phyloP scores from a whole-genome alignment of 305 asterid genomes.

The Ajuga reptans region DNA sequence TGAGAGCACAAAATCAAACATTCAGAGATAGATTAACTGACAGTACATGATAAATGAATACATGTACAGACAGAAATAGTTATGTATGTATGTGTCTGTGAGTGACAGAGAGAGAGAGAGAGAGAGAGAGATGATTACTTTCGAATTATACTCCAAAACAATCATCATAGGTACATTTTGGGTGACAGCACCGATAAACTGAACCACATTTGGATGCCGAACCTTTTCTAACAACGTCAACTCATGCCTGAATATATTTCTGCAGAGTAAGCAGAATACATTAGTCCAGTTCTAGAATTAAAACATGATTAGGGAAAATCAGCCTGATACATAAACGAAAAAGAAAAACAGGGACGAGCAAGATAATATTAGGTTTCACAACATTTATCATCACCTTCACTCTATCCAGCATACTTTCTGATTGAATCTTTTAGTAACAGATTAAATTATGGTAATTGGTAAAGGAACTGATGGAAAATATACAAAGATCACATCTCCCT shows the following conservation, averaged over 20 bases:
- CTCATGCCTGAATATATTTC: constrained; percentile 85
- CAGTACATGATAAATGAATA: background rate
- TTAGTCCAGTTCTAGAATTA: constrained; percentile 22
- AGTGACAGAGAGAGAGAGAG: background rate
- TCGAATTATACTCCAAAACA: constrained; percentile 69
- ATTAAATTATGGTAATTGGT: background rate
- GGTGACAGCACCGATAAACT: constrained; percentile 97
- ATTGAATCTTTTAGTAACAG: background rate
- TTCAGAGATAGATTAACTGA: background rate
- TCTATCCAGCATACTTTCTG: constrained; percentile 3
- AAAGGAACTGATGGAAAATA: constrained; percentile 1
- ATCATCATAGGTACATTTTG: constrained; percentile 98
- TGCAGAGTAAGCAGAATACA: constrained; percentile 30
- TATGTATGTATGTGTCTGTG: background rate
- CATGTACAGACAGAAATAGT: background rate
- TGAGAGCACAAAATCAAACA: background rate
- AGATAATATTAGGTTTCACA: background rate
- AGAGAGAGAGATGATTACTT: constrained; percentile 46
- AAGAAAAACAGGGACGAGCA: background rate
- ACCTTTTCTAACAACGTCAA: constrained; percentile 81
- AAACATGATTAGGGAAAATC: constrained; percentile 1
- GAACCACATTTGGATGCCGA: constrained; percentile 95
- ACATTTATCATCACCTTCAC: background rate
- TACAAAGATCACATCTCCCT: background rate
- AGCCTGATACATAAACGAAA: background rate